Base-by-base conservation (phyloP, 495 filamentous ascomycete genomes). In the Podospora conica region DNA sequence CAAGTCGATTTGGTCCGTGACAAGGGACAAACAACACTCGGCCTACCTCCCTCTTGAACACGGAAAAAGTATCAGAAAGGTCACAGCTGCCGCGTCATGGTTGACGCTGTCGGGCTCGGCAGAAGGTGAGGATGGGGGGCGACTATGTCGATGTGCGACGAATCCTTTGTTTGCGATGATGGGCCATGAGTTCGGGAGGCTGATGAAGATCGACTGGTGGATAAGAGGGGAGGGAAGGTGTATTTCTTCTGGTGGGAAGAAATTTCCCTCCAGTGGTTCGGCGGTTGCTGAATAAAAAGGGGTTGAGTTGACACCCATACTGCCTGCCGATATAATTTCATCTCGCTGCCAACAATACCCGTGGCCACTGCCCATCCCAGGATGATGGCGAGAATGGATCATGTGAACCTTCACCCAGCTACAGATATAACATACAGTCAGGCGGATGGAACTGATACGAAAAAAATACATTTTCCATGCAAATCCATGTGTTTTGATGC, bases 401-500 rank as follows among this genome's bases (percentile, higher is more conserved):
- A 48, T 15, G n/a, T n/a, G n/a, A n/a, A 48, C 5, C 6, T 6
- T 7, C 11, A 18, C 2, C 33, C 15, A n/a, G n/a, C n/a, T n/a
- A n/a, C n/a, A n/a, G n/a, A n/a, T n/a, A n/a, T 6, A 48, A n/a
- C 40, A 48, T 2, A 7, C 18, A 48, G 18, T n/a, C 15, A 48
- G n/a, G 40, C 8, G 40, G 40, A n/a, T 40, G 6, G 40, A n/a
- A n/a, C 40, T 0, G 40, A 48, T 11, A 18, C 29, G 33, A n/a
- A 11, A 48, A 48, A 48, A 40, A 48, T 11, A 31, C 2, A 7
- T 0, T 48, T 48, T 5, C 11, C 40, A 48, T n/a, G 18, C 9
- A 48, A n/a, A 6, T n/a, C 40, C 40, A 48, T 48, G 40, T 8
- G n/a, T 68, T 66, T 68, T 68, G 54, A 21, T 29, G 65, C 63